phyloP scores from a whole-genome alignment of 1,284 basidiomycete genomes.

The Abortiporus biennis region DNA sequence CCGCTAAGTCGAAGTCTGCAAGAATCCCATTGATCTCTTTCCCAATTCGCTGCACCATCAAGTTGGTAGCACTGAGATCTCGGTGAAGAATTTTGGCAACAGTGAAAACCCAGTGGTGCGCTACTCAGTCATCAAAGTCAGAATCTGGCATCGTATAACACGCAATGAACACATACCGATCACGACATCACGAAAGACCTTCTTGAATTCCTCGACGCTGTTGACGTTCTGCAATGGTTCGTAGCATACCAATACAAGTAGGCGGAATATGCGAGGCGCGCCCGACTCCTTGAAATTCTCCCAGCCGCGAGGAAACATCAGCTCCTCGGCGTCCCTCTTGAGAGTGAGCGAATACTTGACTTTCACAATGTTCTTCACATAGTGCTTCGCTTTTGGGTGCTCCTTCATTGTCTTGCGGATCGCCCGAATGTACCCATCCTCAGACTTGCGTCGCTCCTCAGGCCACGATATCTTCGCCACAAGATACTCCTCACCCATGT shows the following conservation, averaged over 20 bases:
- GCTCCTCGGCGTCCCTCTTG: too few species aligned
- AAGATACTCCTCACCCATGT: too few species aligned
- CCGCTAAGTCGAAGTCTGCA: slow-evolving; percentile 21
- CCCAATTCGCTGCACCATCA: slow-evolving; percentile 19
- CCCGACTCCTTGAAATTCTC: background rate
- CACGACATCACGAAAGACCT: slow-evolving; percentile 16
- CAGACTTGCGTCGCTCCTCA: too few species aligned
- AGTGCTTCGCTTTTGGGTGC: too few species aligned
- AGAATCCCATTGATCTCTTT: slow-evolving; percentile 17
- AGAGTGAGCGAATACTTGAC: too few species aligned
- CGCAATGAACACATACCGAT: slow-evolving; percentile 15
- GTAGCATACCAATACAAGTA: slow-evolving; percentile 11
- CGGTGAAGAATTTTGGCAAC: slow-evolving; percentile 14
- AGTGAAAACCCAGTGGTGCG: slow-evolving; percentile 8
- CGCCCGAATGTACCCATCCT: too few species aligned
- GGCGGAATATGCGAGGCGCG: slow-evolving; percentile 8
- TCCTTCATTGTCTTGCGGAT: too few species aligned
- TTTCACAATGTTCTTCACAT: too few species aligned
- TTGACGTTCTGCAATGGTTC: slow-evolving; percentile 14
- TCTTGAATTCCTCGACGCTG: slow-evolving; percentile 17
- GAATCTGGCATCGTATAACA: background rate
- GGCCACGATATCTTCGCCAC: too few species aligned
- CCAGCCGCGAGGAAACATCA: too few species aligned
- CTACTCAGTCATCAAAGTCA: slow-evolving; percentile 3
- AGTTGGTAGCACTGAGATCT: slow-evolving; percentile 23